Conservation (phyloP, 2,329 filamentous ascomycete species). For the Ploettnerulaceae sp. region DNA sequence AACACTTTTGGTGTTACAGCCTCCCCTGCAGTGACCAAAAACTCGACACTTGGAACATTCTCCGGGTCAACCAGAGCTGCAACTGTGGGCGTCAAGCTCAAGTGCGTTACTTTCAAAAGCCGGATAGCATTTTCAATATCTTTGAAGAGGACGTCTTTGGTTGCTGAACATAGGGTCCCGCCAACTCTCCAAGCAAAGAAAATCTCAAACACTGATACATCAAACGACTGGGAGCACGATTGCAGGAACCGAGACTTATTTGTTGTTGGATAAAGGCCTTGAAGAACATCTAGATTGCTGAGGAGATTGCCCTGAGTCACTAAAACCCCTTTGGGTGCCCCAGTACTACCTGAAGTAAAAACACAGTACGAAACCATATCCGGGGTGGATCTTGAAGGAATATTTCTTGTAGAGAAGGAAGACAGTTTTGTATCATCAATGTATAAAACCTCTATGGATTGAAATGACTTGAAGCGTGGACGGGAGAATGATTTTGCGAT, state of each 20-base stretch:
- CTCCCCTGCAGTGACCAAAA: slow-evolving; percentile 79
- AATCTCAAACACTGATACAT: slow-evolving; percentile 86
- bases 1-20: slow-evolving; percentile 69
- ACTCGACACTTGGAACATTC: slow-evolving; percentile 65
- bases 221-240: slow-evolving; percentile 78
- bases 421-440: slow-evolving; percentile 30
- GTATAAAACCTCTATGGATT: slow-evolving; percentile 24
- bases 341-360: slow-evolving; percentile 81
- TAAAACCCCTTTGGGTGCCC: slow-evolving; percentile 69
- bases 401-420: slow-evolving; percentile 17
- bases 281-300: slow-evolving; percentile 67
- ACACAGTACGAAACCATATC: slow-evolving; percentile 63
- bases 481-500: slow-evolving; percentile 37
- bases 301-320: slow-evolving; percentile 72
- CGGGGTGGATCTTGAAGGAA: slow-evolving; percentile 13
- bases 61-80: slow-evolving; percentile 66
- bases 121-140: slow-evolving; percentile 67
- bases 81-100: slow-evolving; percentile 82
- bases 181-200: slow-evolving; percentile 78
- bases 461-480: slow-evolving; percentile 17
- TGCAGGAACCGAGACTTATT: slow-evolving; percentile 59
- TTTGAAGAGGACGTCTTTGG: slow-evolving; percentile 67
- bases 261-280: slow-evolving; percentile 57
- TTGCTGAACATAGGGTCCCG: slow-evolving; percentile 71
- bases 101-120: slow-evolving; percentile 63